phyloP scores from a whole-genome alignment of 176 grass and related monocot genomes.

The Carex parvula region DNA sequence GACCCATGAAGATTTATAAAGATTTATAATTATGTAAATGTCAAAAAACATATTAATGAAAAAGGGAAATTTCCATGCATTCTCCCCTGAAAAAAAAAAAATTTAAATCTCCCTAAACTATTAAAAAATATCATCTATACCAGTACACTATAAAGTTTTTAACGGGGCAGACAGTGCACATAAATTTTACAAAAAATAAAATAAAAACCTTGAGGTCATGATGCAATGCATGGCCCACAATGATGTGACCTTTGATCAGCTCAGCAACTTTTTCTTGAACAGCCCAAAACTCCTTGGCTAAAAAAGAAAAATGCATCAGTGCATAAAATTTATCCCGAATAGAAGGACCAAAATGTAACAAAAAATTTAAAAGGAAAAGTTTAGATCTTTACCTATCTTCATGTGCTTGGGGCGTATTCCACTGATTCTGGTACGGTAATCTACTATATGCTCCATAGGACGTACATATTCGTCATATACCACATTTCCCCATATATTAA shows the following conservation, averaged over 20 bases:
- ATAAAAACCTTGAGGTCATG: slow-evolving; percentile 86
- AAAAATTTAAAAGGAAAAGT: slow-evolving; percentile 9
- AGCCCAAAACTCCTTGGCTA: slow-evolving; percentile 72
- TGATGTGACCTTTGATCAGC: slow-evolving; percentile 74
- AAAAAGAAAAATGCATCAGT: slow-evolving; percentile 30
- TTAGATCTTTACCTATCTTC: slow-evolving; percentile 56
- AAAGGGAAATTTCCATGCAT: background rate
- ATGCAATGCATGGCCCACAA: slow-evolving; percentile 93
- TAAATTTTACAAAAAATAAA: background rate
- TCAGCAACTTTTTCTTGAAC: slow-evolving; percentile 73
- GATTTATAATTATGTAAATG: background rate
- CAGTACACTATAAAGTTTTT: background rate
- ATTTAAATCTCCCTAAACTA: background rate
- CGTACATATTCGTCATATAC: slow-evolving; percentile 81
- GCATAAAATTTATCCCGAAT: background rate
- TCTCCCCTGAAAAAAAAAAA: no score
- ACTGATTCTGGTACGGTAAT: slow-evolving; percentile 84
- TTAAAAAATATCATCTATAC: background rate
- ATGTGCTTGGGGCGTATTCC: slow-evolving; percentile 90
- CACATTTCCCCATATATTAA: slow-evolving; percentile 76
- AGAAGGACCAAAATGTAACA: background rate
- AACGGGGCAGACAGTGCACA: background rate
- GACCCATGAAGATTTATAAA: background rate
- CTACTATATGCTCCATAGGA: slow-evolving; percentile 67
- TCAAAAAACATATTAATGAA: no score